Base-by-base conservation (phyloP, 306 rosid genomes). In the Dalbergia oliveri region DNA sequence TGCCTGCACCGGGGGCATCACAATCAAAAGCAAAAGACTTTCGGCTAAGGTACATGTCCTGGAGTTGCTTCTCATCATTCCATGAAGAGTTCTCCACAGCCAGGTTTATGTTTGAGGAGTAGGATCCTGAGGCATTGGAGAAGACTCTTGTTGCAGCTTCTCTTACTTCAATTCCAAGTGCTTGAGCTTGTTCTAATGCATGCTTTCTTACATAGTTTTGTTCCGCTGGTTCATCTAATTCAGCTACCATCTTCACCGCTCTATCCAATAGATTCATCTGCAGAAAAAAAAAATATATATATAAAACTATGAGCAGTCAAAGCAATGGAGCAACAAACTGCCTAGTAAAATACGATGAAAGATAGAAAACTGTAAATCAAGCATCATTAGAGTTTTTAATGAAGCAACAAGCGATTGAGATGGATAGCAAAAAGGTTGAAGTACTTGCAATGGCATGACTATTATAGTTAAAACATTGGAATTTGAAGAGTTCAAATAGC, bases 31-130 rank as follows among this genome's bases (percentile, higher is more conserved):
- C 97, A 67, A 95, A 95, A 4, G 99, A 91, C 81, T 95, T 95
- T 72, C 98, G 82, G 88, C 99, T 95, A 69, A 95, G 88, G 76
- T 95, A 95, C 99, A 95, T 95, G 84, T 95, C 99, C 79, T 93
- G 99, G 75, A 95, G 97, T 81, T 95, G 98, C 89, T 95, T 93
- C 89, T 95, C 99, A n/a, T 95, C 97, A 49, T 91, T 95, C 99
- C 99, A 95, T 6, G 97, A 87, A 26, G 99, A 95, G 80, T 95
- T 95, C 87, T 95, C 98, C 82, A 95, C 99, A 4, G 98, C 98
- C 80, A 95, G 91, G 90, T 93, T 95, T 45, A 95, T 84, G 85
- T 95, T 95, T 26, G 99, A 93, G 61, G 99, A 95, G 91, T 95
- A 95, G 56, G 99, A 95, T 62, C 99, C 99, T 0, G 99, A 95